Percentiles rank a stretch among this genome's conserved stretches.
phyloP scores from a whole-genome alignment of 768 basidiomycete species.

The Lentinus tigrinus region DNA sequence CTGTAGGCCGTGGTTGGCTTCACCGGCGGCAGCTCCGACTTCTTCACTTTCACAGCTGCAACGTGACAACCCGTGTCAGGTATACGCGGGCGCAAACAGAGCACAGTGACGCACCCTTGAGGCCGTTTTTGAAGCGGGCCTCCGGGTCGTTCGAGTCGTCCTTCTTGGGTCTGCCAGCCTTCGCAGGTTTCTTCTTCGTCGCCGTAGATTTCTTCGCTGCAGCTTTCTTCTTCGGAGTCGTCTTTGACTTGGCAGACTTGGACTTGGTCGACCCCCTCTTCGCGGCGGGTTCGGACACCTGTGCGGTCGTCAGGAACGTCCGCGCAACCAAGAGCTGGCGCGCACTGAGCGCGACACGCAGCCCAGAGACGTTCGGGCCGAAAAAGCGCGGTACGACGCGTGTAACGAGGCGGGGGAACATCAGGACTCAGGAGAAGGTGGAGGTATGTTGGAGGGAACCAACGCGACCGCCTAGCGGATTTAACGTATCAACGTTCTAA shows the following conservation, averaged over 20 bases:
- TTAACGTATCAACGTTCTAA: too few species aligned
- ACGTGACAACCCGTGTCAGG: background rate
- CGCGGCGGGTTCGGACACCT: constrained; percentile 1
- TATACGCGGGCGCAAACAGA: too few species aligned
- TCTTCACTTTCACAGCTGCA: constrained; percentile 11
- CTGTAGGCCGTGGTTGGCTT: background rate
- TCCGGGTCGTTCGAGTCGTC: background rate
- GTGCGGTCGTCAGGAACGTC: constrained; percentile 12
- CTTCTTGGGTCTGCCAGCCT: background rate
- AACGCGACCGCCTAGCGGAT: background rate
- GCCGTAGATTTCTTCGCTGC: background rate
- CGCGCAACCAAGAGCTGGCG: constrained; percentile 6
- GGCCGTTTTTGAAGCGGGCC: background rate
- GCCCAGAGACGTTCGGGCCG: background rate
- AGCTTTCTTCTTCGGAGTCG: background rate
- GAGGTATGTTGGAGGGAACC: background rate
- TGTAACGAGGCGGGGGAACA: constrained; percentile 12
- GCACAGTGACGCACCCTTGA: constrained; percentile 1
- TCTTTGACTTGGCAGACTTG: background rate
- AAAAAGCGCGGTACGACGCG: constrained; percentile 15
- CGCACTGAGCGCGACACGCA: background rate
- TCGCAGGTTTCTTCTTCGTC: background rate
- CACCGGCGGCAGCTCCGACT: constrained; percentile 10
- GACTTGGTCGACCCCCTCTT: background rate
- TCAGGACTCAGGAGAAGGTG: background rate